These are phyloP conservation scores for Guyanaporus albipodus DNA, from an alignment of 768 basidiomycete genomes.

Conservation along the genomic window DNA sequence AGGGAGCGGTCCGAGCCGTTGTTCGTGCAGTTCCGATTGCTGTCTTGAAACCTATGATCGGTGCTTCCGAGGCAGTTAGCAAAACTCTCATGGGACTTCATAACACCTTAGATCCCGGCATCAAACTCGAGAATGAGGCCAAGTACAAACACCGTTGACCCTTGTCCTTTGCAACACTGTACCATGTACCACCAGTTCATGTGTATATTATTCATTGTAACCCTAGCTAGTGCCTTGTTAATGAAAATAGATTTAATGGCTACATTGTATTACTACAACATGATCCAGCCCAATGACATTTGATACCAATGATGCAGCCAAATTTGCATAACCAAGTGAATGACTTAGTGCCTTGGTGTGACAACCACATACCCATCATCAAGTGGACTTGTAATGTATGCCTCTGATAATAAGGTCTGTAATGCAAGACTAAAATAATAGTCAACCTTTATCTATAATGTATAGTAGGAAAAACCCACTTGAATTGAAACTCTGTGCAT, in stretches of 20 bases:
- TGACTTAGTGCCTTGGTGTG: constrained; percentile 24
- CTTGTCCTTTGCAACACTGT: constrained; percentile 16
- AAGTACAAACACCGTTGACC: constrained; percentile 84
- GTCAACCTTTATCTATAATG: neutral
- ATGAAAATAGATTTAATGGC: neutral
- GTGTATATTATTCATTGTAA: constrained; percentile 10
- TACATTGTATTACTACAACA: neutral
- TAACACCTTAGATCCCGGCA: constrained; percentile 86
- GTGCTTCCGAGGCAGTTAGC: constrained; percentile 93
- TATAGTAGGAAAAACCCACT: constrained; percentile 11
- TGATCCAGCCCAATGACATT: neutral
- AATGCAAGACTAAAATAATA: constrained; percentile 14
- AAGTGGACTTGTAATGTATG: constrained; percentile 29
- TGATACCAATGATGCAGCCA: neutral
- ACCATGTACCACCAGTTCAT: constrained; percentile 17
- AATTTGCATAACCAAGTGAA: neutral
- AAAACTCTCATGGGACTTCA: constrained; percentile 93
- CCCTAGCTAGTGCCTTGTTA: neutral
- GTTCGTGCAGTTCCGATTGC: constrained; percentile 97
- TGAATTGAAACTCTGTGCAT: constrained; percentile 21
- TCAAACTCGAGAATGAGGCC: constrained; percentile 79
- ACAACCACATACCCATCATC: constrained; percentile 28
- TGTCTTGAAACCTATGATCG: constrained; percentile 96
- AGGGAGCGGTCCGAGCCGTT: constrained; percentile 93
- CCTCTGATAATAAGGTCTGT: constrained; percentile 24